Evolutionary conservation across 139 green algal species (phyloP), one percentile per base, ranked within the genome.

Genomic region (Micractinium sp.): DNA sequence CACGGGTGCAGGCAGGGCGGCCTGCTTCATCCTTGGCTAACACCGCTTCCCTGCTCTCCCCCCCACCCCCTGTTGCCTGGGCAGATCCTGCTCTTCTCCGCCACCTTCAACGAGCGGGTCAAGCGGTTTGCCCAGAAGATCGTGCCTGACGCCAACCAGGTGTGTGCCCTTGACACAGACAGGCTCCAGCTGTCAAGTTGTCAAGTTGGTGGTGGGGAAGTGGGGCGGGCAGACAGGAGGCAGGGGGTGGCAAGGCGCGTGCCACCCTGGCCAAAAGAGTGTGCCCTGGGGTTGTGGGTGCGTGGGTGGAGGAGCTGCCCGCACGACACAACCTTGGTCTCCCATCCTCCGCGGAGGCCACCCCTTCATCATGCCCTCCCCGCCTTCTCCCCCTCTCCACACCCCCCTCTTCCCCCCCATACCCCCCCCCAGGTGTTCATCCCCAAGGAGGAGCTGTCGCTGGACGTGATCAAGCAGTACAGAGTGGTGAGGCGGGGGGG

Each of bases 381-480:
- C 60, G 60, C 15, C 15, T 66, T 66, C 60, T 23, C 22, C 63
- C 4, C 63, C 63, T 27, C 16, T 25, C 63, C 14, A 25, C 20
- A 25, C 20, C 63, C 63, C 19, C 20, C 20, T 71, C 31, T 41
- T 41, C 31, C 9, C 31, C 33, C 19, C 75, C 73, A 31, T 7
- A 60, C 22, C 56, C 67, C 81, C 35, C 13, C 56, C 53, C 93
- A 97, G 93, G 95, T 99, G 60, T 99, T 98, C 89, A 91, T 99
- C 35, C 93, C 94, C 67, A 97, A 96, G 90, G 95, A 99, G 90
- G 90, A 99, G 88, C 95, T 99, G 35, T 96, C 91, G 0, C 92
- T 99, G 88, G 97, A 99, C 86, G 97, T 99, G 23, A 99, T 99
- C 92, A 98, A 98, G 92, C 98, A 99, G 91, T 99, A 99, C 92